phyloP scores from a whole-genome alignment of 2,329 filamentous ascomycete species.

The Aaosphaeria arxii region DNA sequence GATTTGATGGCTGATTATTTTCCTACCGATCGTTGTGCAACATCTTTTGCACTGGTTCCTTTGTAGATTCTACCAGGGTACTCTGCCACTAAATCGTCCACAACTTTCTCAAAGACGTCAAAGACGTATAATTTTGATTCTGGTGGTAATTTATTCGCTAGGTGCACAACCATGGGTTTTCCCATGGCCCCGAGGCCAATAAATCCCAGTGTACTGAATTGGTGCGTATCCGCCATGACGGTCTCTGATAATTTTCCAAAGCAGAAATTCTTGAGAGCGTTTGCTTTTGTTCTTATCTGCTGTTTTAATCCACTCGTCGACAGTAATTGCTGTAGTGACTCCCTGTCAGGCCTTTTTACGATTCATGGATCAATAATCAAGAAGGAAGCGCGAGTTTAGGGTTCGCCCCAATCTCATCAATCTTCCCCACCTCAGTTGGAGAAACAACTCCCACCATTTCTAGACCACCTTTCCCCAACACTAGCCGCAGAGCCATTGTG shows the following conservation, averaged over 20 bases:
- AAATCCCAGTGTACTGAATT: conserved; percentile 44
- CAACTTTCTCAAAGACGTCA: conserved; percentile 45
- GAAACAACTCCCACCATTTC: too few species aligned
- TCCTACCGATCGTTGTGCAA: conserved; percentile 50
- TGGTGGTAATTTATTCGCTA: conserved; percentile 46
- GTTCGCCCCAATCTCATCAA: too few species aligned
- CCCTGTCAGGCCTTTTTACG: too few species aligned
- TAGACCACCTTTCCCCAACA: too few species aligned
- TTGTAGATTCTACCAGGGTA: conserved; percentile 39
- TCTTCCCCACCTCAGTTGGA: too few species aligned
- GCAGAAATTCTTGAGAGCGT: background rate
- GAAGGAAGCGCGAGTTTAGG: too few species aligned
- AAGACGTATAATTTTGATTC: conserved; percentile 47
- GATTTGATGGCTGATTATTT: background rate
- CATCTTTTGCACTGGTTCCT: conserved; percentile 45
- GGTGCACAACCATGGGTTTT: conserved; percentile 51
- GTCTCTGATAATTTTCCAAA: background rate
- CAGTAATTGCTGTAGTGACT: too few species aligned
- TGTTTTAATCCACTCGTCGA: too few species aligned
- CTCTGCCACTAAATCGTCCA: conserved; percentile 44
- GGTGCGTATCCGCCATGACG: conserved; percentile 16
- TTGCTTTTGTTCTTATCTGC: too few species aligned
- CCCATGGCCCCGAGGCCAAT: conserved; percentile 58
- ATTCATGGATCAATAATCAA: too few species aligned
- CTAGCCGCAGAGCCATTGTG: too few species aligned